These are phyloP conservation scores for Colletotrichum sp. DNA, from an alignment of 2,329 filamentous ascomycete genomes.

Conservation along the genomic window DNA sequence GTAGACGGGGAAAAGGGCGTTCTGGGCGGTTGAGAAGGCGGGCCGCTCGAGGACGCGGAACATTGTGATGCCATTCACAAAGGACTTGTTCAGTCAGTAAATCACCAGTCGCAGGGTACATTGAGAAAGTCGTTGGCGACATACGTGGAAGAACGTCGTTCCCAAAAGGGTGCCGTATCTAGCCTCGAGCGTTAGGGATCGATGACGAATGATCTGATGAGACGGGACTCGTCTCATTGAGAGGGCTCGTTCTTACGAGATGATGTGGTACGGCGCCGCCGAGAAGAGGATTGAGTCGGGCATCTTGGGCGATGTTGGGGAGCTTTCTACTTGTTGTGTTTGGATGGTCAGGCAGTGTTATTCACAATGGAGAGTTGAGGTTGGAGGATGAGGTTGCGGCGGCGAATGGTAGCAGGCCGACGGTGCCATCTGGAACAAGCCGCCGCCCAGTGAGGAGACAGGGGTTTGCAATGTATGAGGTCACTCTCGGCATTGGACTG, in stretches of 20 bases:
- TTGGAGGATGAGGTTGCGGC: background rate
- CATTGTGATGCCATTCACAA: conserved; percentile 75
- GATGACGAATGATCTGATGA: background rate
- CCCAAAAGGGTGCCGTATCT: conserved; percentile 91
- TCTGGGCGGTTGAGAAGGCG: conserved; percentile 82
- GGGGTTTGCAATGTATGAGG: conserved; percentile 19
- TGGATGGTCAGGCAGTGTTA: background rate
- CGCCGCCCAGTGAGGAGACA: conserved; percentile 2
- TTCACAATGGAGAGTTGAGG: background rate
- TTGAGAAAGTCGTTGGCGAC: background rate
- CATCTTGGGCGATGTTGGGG: conserved; percentile 40
- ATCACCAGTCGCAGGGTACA: background rate
- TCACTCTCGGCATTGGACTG: conserved; percentile 5
- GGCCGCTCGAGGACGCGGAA: conserved; percentile 79
- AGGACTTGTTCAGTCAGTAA: conserved; percentile 59
- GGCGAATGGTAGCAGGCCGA: background rate
- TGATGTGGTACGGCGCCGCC: conserved; percentile 75
- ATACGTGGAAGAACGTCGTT: conserved; percentile 82
- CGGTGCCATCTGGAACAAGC: background rate
- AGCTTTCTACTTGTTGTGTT: background rate
- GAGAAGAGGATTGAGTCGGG: conserved; percentile 60
- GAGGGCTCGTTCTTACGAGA: conserved; percentile 58
- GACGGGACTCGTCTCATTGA: background rate
- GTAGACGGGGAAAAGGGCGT: conserved; percentile 84
- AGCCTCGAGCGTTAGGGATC: conserved; percentile 1